Percentiles rank a stretch among this genome's conserved stretches.
Conservation (phyloP, 1,139 yeast genomes). For the Starmera stellimalicola region DNA sequence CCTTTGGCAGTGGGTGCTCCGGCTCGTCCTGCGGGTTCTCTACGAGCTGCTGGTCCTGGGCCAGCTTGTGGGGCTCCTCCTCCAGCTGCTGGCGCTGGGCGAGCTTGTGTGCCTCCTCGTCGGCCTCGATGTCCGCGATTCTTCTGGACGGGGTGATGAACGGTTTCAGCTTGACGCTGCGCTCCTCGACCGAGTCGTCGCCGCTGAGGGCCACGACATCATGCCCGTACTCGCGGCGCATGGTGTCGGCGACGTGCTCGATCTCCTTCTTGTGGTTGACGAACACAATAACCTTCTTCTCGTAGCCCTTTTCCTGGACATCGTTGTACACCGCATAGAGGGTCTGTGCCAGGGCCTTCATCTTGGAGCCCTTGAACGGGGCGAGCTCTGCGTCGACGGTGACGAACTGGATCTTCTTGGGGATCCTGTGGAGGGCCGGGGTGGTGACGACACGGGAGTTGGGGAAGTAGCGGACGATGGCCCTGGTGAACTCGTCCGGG, state of each 20-base stretch:
- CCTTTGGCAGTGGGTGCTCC: background rate
- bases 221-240: conserved; percentile 48
- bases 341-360: conserved; percentile 80
- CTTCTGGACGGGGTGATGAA: conserved; percentile 50
- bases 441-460: conserved; percentile 62
- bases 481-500: conserved; percentile 64
- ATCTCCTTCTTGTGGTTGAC: conserved; percentile 71
- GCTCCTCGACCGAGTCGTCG: conserved; percentile 45
- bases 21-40: background rate
- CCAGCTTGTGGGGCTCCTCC: conserved; percentile 2
- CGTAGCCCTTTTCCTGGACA: conserved; percentile 67
- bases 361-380: conserved; percentile 78
- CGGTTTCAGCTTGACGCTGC: conserved; percentile 45
- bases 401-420: conserved; percentile 61
- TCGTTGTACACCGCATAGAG: conserved; percentile 79
- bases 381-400: conserved; percentile 65
- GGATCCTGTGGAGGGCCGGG: conserved; percentile 75
- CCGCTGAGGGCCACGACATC: conserved; percentile 60
- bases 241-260: conserved; percentile 38
- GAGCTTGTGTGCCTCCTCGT: conserved; percentile 3
- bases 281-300: conserved; percentile 79
- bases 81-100: conserved; percentile 8
- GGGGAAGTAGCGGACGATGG: conserved; percentile 56
- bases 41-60: background rate
- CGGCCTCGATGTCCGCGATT: conserved; percentile 3